These are phyloP conservation scores for Aureobasidium sp. DNA, from an alignment of 2,329 filamentous ascomycete species.

Conservation along the genomic window DNA sequence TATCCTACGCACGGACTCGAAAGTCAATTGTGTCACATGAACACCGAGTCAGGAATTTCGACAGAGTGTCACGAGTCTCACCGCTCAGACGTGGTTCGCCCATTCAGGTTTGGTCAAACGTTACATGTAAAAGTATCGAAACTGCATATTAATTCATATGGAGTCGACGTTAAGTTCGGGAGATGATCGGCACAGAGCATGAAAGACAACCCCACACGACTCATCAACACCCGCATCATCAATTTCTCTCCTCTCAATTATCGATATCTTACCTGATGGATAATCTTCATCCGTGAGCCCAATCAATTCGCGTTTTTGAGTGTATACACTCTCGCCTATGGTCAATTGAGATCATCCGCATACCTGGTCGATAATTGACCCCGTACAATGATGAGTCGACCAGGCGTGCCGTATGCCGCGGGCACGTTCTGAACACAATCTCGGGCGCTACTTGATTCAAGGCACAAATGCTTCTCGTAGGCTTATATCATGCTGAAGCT, in stretches of 20 bases:
- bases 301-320: not conserved
- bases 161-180: not conserved
- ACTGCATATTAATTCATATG: not conserved
- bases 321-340: not conserved
- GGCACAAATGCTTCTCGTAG: not conserved
- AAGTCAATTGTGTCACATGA: too few species aligned
- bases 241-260: not conserved
- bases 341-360: not conserved
- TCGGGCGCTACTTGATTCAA: not conserved
- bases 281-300: not conserved
- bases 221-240: not conserved
- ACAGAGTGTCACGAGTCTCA: not conserved
- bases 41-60: not conserved
- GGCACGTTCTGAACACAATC: not conserved
- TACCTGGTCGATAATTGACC: not conserved
- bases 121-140: not conserved
- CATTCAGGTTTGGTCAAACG: not conserved
- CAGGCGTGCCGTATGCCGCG: not conserved
- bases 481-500: not conserved
- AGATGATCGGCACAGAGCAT: slow-evolving; percentile 1
- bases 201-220: not conserved
- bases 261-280: not conserved
- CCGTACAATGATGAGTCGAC: not conserved
- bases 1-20: not conserved
- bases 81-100: not conserved